Conservation (phyloP, 495 filamentous ascomycete genomes). For the Penicillium simplicissimum region DNA sequence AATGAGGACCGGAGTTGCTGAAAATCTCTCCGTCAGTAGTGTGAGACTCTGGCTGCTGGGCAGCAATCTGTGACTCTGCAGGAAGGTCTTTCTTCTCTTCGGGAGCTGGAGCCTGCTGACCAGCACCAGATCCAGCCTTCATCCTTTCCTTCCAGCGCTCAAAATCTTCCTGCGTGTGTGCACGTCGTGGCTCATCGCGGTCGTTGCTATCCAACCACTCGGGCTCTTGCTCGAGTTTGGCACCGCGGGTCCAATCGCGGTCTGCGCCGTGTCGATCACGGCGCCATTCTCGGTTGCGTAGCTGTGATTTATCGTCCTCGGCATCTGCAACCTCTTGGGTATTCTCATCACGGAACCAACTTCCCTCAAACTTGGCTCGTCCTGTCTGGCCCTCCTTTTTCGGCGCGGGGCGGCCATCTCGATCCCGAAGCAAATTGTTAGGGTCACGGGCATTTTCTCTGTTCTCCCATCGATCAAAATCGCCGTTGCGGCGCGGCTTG, state of each 20-base stretch:
- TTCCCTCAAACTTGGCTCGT: slow-evolving; percentile 54
- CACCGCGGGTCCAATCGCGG: slow-evolving; percentile 58
- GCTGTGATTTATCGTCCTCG: slow-evolving; percentile 53
- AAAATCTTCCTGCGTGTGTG: slow-evolving; percentile 87
- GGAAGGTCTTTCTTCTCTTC: slow-evolving; percentile 51
- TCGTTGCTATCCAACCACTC: slow-evolving; percentile 83
- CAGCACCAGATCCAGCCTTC: slow-evolving; percentile 62
- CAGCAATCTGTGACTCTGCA: slow-evolving; percentile 25
- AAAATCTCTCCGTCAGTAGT: slow-evolving; percentile 43
- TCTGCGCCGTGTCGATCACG: slow-evolving; percentile 61
- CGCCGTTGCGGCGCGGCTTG: slow-evolving; percentile 58
- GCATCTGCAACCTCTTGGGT: slow-evolving; percentile 56
- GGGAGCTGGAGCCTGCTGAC: slow-evolving; percentile 29
- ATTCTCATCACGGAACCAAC: slow-evolving; percentile 57
- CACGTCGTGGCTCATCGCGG: slow-evolving; percentile 63
- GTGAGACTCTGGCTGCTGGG: slow-evolving; percentile 35
- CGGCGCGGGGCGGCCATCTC: slow-evolving; percentile 47
- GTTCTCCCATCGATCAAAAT: slow-evolving; percentile 59
- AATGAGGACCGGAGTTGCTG: slow-evolving; percentile 33
- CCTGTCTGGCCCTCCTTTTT: slow-evolving; percentile 49
- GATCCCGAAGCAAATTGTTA: slow-evolving; percentile 45
- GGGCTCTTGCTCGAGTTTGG: slow-evolving; percentile 70
- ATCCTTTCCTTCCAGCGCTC: slow-evolving; percentile 92
- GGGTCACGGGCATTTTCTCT: slow-evolving; percentile 47
- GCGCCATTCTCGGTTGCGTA: slow-evolving; percentile 66